A percentile compares a stretch with the other conserved stretches of the same genome.
Evolutionary conservation across 2,329 filamentous ascomycete genomes (phyloP).

Genomic region (Plenodomus lindquistii): DNA sequence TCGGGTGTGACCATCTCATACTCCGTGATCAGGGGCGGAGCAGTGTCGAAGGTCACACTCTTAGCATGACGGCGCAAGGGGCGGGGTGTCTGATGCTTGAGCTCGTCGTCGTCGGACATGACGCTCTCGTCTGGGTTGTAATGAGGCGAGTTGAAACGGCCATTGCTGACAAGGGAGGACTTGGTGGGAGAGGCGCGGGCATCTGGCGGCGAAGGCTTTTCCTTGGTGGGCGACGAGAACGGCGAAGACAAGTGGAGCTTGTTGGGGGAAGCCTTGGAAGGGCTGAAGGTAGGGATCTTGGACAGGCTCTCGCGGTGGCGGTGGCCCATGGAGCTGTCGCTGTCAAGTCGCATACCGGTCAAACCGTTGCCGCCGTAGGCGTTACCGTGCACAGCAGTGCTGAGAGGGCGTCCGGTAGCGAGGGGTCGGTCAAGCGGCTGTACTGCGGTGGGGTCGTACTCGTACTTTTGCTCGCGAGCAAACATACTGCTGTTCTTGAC

Average conservation of each 20-base stretch:
- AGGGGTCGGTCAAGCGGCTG: slow-evolving; percentile 82
- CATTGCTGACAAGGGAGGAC: slow-evolving; percentile 76
- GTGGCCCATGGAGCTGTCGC: slow-evolving; percentile 37
- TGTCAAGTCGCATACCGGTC: slow-evolving; percentile 46
- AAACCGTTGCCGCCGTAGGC: slow-evolving; percentile 65
- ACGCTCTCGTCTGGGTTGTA: slow-evolving; percentile 43
- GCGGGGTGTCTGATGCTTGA: slow-evolving; percentile 63
- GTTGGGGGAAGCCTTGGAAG: slow-evolving; percentile 55
- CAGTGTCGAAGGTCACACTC: slow-evolving; percentile 95
- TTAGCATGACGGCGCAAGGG: slow-evolving; percentile 83
- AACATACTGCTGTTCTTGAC: slow-evolving; percentile 99
- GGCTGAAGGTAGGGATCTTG: slow-evolving; percentile 62
- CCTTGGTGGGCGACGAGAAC: slow-evolving; percentile 30
- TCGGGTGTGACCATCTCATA: slow-evolving; percentile 98
- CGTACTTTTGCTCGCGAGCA: slow-evolving; percentile 85
- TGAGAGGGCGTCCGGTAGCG: slow-evolving; percentile 62
- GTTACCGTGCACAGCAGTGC: slow-evolving; percentile 69
- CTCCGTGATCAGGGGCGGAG: slow-evolving; percentile 92
- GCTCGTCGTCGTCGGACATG: slow-evolving; percentile 56
- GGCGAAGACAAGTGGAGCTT: slow-evolving; percentile 64
- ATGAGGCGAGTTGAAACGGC: slow-evolving; percentile 56
- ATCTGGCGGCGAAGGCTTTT: slow-evolving; percentile 27
- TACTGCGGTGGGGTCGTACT: slow-evolving; percentile 83
- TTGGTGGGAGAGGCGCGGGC: slow-evolving; percentile 77
- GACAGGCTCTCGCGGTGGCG: slow-evolving; percentile 62